These are phyloP conservation scores for Malus domestica DNA, from an alignment of 306 rosid species.

Conservation along the genomic window DNA sequence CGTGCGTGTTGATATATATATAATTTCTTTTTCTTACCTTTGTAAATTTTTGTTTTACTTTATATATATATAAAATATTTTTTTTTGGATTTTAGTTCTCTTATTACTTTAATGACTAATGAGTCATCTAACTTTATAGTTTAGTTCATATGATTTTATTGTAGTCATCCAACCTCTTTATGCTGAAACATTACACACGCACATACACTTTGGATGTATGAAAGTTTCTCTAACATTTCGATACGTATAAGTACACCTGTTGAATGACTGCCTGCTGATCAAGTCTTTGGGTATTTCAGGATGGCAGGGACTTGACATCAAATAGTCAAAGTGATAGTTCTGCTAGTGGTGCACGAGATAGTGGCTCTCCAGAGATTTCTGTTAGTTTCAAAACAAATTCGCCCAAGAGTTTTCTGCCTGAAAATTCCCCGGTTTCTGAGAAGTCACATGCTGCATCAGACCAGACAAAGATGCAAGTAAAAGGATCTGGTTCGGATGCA, in stretches of 20 bases:
- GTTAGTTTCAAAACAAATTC: constrained; percentile 46
- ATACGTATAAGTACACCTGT: constrained; percentile 3
- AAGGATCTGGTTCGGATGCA: constrained; percentile 90
- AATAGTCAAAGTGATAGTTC: constrained; percentile 78
- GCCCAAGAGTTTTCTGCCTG: constrained; percentile 46
- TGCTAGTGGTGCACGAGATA: constrained; percentile 50
- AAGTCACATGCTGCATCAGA: constrained; percentile 71
- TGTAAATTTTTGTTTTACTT: not conserved
- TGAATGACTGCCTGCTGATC: constrained; percentile 21
- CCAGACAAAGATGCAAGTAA: constrained; percentile 80
- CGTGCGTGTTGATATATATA: not conserved
- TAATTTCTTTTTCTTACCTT: not conserved
- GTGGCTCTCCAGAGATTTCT: constrained; percentile 69
- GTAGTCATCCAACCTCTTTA: not conserved
- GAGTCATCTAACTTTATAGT: not conserved
- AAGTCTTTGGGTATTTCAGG: constrained; percentile 54
- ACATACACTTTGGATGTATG: not conserved
- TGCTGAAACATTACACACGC: not conserved
- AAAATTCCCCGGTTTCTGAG: constrained; percentile 47
- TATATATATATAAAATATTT: too few species aligned
- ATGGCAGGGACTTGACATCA: constrained; percentile 70
- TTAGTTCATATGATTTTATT: not conserved
- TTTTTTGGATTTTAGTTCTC: not conserved
- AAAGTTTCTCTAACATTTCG: not conserved
- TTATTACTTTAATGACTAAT: not conserved